phyloP scores from a whole-genome alignment of 2,329 filamentous ascomycete genomes.

The Teratosphaeria gauchensis region DNA sequence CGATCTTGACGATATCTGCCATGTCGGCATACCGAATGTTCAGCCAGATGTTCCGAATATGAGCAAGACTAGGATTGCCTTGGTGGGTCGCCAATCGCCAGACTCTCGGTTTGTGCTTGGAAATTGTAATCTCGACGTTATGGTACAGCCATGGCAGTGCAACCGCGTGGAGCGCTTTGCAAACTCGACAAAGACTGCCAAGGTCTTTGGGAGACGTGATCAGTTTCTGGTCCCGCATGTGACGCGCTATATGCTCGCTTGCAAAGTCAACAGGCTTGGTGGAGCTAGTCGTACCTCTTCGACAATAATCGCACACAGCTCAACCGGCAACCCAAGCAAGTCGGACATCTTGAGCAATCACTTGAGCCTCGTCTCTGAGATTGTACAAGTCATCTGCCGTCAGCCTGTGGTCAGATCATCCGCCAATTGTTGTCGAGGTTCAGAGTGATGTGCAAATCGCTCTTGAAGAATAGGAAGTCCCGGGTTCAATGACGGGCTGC shows the following conservation, averaged over 20 bases:
- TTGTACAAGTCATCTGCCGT: no score
- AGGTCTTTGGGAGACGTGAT: no score
- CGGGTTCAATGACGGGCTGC: no score
- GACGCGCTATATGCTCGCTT: no score
- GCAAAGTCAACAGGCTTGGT: no score
- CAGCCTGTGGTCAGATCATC: no score
- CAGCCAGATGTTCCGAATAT: not conserved
- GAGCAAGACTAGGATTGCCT: not conserved
- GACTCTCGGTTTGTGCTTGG: not conserved
- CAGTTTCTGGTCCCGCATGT: no score
- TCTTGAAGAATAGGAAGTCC: no score
- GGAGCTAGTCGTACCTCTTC: no score
- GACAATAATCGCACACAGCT: not conserved
- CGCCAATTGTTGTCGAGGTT: no score
- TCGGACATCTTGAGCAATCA: not conserved
- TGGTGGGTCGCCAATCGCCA: not conserved
- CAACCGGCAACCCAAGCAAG: not conserved
- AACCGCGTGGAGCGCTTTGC: not conserved
- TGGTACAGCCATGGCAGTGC: not conserved
- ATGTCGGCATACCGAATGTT: not conserved
- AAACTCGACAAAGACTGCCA: not conserved
- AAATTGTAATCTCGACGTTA: no score
- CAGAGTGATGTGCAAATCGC: no score
- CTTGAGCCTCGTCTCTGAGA: not conserved
- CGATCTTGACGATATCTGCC: not conserved